Base-by-base conservation (phyloP, 2,329 filamentous ascomycete species). In the Drechslerella dactyloides region DNA sequence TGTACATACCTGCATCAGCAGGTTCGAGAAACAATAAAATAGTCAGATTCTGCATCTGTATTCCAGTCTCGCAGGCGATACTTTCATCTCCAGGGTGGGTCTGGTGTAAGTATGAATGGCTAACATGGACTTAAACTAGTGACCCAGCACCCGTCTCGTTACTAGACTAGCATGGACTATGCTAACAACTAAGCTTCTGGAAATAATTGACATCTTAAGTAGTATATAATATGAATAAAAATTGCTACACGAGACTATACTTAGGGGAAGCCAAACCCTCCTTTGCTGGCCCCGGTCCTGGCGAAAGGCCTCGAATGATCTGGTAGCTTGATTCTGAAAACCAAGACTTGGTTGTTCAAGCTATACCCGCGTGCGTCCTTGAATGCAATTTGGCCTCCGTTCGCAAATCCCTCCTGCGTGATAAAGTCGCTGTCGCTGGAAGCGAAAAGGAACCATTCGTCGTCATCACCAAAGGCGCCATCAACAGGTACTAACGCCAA, bases 351-450 rank as follows among this genome's bases (percentile, higher is more conserved):
- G 64, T 82, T 88, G 72, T 88, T 83, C 40, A 89, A 76, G 69
- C 83, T 82, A 74, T 81, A 86, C 0, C 86, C 86, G 27, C 83
- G 85, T 2, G 77, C 79, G 76, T 90, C 87, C 1, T 80, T 78
- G 74, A 87, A 90, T 7, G 78, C 77, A 42, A 85, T 82, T 63
- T 81, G 79, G 3, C 87, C 87, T 69, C 81, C 82, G 74, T 89
- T 84, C 78, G 88, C 84, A 74, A 74, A 76, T 76, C 86, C 87
- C 78, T 90, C 82, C 78, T 90, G 87, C 0, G 88, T 90, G 64
- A 91, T 86, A 75, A 90, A 90, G 78, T 91, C 89, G 76, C 91
- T 90, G 76, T 91, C 89, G 64, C 85, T 89, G 54, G 90, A 79
- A 11, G 84, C 85, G 73, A 91, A 85, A 35, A 91, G 77, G 76